Evolutionary conservation across 176 grass and related monocot species (phyloP).

Genomic region (Hyparrhenia diplandra): DNA sequence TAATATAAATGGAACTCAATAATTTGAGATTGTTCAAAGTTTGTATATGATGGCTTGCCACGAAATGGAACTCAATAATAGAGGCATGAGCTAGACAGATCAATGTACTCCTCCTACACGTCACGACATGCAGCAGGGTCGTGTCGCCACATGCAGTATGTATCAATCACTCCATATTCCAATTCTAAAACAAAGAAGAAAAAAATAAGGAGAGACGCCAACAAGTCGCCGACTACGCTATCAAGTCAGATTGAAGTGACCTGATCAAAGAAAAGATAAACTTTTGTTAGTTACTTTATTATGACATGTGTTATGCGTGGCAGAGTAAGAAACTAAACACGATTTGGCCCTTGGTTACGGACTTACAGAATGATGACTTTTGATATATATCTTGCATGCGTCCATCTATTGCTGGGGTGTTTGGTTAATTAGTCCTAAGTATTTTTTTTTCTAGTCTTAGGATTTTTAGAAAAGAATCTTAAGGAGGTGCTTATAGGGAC

Average conservation of each 20-base stretch:
- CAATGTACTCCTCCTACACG: neutral
- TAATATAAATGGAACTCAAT: too few relatives aligned
- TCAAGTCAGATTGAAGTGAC: neutral
- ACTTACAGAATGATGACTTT: neutral
- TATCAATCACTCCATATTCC: neutral
- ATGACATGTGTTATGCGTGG: too few relatives aligned
- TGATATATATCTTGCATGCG: neutral
- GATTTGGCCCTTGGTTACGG: neutral
- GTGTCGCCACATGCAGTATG: slow-evolving; percentile 29
- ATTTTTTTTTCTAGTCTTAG: too few relatives aligned
- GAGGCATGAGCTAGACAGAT: neutral
- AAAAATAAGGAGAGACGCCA: neutral
- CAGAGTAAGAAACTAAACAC: neutral
- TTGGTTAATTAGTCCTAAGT: too few relatives aligned
- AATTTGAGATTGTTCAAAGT: too few relatives aligned
- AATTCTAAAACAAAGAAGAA: neutral
- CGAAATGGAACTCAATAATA: neutral
- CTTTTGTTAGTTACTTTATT: too few relatives aligned
- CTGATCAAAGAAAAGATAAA: too few relatives aligned
- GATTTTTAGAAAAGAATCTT: too few relatives aligned
- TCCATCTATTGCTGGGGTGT: too few relatives aligned
- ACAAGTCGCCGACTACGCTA: neutral
- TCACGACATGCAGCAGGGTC: neutral
- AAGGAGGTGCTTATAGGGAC: too few relatives aligned
- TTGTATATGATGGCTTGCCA: too few relatives aligned